phyloP scores from a whole-genome alignment of 2,329 filamentous ascomycete genomes.

The Samsoniella hepiali region DNA sequence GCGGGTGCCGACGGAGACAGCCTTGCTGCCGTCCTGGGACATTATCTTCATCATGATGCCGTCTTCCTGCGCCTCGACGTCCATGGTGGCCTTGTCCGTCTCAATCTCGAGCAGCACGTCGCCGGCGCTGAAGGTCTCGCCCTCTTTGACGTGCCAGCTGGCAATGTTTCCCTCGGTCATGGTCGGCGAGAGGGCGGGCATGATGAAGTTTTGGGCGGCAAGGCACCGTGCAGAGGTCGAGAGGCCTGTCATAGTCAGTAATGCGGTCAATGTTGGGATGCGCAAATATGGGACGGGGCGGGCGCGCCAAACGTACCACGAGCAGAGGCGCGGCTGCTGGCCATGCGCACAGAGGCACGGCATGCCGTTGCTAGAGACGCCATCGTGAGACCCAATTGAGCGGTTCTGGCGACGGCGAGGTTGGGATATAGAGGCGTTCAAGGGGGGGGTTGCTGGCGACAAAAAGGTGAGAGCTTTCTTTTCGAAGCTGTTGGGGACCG shows the following conservation, averaged over 20 bases:
- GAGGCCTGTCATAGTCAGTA: constrained; percentile 50
- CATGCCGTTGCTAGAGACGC: constrained; percentile 63
- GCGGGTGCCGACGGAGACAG: constrained; percentile 71
- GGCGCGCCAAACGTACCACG: constrained; percentile 49
- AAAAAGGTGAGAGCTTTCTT: constrained; percentile 28
- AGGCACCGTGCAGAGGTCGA: constrained; percentile 59
- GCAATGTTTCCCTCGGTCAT: constrained; percentile 94
- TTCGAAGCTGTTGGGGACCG: constrained; percentile 34
- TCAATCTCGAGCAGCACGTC: constrained; percentile 90
- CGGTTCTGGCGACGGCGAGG: constrained; percentile 21
- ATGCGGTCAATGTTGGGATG: constrained; percentile 1
- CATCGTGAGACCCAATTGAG: constrained; percentile 45
- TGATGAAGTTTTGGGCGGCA: constrained; percentile 82
- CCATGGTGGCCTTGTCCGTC: constrained; percentile 93
- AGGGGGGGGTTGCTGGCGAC: constrained; percentile 21
- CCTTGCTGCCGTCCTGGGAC: constrained; percentile 69
- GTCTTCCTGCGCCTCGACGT: constrained; percentile 89
- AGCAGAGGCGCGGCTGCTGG: constrained; percentile 44
- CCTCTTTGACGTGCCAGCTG: constrained; percentile 82
- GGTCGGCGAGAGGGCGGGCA: constrained; percentile 87
- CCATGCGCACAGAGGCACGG: constrained; percentile 60
- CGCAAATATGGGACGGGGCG: neutral
- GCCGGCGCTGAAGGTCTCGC: constrained; percentile 75
- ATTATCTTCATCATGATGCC: constrained; percentile 82
- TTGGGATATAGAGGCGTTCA: constrained; percentile 13